phyloP scores from a whole-genome alignment of 73 alveolate species.

The Paramecium octaurelia region DNA sequence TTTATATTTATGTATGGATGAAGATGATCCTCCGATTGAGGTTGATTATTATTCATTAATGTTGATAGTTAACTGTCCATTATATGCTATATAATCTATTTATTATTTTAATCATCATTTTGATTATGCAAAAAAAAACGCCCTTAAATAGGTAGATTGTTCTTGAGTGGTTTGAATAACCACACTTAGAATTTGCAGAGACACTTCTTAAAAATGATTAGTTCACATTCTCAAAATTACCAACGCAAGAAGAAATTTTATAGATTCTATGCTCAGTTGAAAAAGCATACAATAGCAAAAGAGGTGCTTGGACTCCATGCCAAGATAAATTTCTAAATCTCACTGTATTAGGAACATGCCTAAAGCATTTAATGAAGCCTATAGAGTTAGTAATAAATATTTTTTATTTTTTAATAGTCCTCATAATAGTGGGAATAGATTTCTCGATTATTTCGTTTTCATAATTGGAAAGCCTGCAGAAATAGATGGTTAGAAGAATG shows the following conservation, averaged over 20 bases:
- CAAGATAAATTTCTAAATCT: constrained; percentile 12
- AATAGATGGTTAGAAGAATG: constrained; percentile 4
- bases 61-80: background rate
- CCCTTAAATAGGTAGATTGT: background rate
- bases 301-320: background rate
- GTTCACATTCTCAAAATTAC: background rate
- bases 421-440: constrained; percentile 6
- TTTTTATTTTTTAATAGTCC: background rate
- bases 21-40: background rate
- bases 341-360: background rate
- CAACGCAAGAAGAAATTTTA: background rate
- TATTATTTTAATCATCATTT: background rate
- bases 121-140: background rate
- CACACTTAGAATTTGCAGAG: background rate
- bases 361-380: background rate
- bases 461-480: constrained; percentile 49
- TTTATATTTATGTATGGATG: background rate
- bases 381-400: background rate
- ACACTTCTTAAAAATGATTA: background rate
- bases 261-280: background rate
- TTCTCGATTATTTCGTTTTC: background rate
- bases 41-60: background rate
- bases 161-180: background rate
- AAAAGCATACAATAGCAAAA: background rate
- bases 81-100: background rate